Evolutionary conservation across 2,329 filamentous ascomycete species (phyloP), one percentile per base, ranked within the genome.

Genomic region (Penicillium sp.): DNA sequence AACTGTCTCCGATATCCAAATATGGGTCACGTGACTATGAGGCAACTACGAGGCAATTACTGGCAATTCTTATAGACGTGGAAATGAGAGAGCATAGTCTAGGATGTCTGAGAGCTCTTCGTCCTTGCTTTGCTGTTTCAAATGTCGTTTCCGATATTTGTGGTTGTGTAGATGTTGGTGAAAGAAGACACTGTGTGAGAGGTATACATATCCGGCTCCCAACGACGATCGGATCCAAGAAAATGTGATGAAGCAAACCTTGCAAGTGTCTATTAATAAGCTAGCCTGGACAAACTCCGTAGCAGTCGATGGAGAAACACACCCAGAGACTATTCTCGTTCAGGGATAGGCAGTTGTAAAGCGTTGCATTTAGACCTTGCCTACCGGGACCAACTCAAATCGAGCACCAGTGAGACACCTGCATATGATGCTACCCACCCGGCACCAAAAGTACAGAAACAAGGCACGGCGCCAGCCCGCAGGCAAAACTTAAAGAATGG

Each of bases 401-500:
- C 42, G 41, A 50, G 35, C 47, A 36, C 20, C 20, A 41, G 28
- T 22, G 18, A 38, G 35, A 38, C 27, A 22, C 7, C 27, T 16
- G 18, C 20, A 16, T 25, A 45, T 39, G 20, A 22, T 35, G 38
- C 33, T 27, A 27, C 9, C 5, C 20, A 38, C 10, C 24, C 13
- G 10, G 20, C n/a, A 30, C 5, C 14, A 25, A 40, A 25, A 50
- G n/a, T 13, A 28, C 31, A 31, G 25, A 48, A 46, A 48, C 20
- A 18, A 41, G 38, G 25, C 22, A 44, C 30, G 22, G 24, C 40
- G 27, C 20, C 3, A 36, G 14, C 16, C 22, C 35, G 2, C 16
- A 31, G 33, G 25, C 44, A 44, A 50, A 50, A 39, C 48, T 55
- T 47, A 41, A 46, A 46, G 14, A 42, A 9, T 11, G 18, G 27